Evolutionary conservation across 2,329 filamentous ascomycete species (phyloP).

Genomic region (Colletotrichum nymphaeae): DNA sequence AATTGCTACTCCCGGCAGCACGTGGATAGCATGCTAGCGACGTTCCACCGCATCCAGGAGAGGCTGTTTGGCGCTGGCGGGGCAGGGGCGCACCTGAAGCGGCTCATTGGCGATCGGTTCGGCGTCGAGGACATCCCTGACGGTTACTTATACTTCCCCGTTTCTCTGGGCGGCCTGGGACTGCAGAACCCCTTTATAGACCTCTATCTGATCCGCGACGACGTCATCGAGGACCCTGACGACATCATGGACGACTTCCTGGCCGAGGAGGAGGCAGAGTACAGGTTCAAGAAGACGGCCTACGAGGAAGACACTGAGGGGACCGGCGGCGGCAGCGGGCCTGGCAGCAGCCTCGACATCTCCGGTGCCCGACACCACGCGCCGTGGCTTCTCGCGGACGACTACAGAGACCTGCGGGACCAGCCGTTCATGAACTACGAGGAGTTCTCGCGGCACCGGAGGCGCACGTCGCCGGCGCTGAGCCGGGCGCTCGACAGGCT

Average conservation of each 20-base stretch:
- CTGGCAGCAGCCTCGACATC: background rate
- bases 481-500: constrained; percentile 43
- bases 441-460: constrained; percentile 49
- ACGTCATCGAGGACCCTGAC: constrained; percentile 39
- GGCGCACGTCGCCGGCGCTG: constrained; percentile 44
- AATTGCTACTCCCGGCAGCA: constrained; percentile 66
- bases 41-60: constrained; percentile 63
- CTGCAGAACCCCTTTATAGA: constrained; percentile 48
- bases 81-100: constrained; percentile 57
- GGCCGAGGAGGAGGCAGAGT: constrained; percentile 47
- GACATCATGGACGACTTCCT: constrained; percentile 42
- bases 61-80: constrained; percentile 56
- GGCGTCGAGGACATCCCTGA: constrained; percentile 49
- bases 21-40: constrained; percentile 64
- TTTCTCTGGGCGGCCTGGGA: constrained; percentile 52
- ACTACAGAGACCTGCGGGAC: constrained; percentile 33
- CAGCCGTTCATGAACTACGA: constrained; percentile 51
- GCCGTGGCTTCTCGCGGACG: constrained; percentile 19
- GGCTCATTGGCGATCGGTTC: constrained; percentile 62
- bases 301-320: constrained; percentile 43
- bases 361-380: background rate
- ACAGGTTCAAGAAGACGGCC: constrained; percentile 43
- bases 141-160: constrained; percentile 54
- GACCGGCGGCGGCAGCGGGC: constrained; percentile 15
- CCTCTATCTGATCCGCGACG: constrained; percentile 42